These are phyloP conservation scores for Mortierella alpina DNA, from an alignment of 192 early-diverging fungal species.

Conservation along the genomic window DNA sequence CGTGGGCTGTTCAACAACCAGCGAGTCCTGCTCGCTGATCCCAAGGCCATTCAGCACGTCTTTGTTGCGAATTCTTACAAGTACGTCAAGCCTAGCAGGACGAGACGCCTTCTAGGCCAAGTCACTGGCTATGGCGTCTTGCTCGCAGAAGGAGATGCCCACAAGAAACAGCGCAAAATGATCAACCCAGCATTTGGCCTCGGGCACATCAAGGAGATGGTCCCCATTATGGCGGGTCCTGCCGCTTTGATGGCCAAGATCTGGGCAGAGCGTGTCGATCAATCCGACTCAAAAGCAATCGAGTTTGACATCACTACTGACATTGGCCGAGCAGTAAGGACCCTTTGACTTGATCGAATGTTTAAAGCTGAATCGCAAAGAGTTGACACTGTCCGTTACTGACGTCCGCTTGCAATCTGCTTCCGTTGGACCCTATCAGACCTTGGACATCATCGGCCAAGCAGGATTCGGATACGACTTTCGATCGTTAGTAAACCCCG, in stretches of 20 bases:
- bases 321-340: conserved; percentile 39
- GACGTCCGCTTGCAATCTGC: too few relatives aligned
- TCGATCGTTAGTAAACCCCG: conserved; percentile 42
- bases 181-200: conserved; percentile 65
- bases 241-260: conserved; percentile 34
- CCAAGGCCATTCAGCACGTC: conserved; percentile 58
- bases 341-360: too few relatives aligned
- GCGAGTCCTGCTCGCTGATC: conserved; percentile 59
- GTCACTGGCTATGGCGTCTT: conserved; percentile 63
- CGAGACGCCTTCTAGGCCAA: conserved; percentile 32
- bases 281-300: conserved; percentile 16
- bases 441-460: conserved; percentile 24
- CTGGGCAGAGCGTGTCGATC: conserved; percentile 50
- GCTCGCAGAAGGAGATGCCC: conserved; percentile 63
- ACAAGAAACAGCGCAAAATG: conserved; percentile 66
- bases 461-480: conserved; percentile 62
- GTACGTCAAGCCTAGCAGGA: conserved; percentile 54
- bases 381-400: too few relatives aligned
- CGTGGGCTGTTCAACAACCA: conserved; percentile 54
- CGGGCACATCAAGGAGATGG: conserved; percentile 57
- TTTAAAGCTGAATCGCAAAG: too few relatives aligned
- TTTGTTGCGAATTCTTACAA: conserved; percentile 58
- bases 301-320: conserved; percentile 56
- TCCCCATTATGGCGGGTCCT: conserved; percentile 53
- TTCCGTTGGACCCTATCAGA: neutral